Base-by-base conservation (phyloP, 169 alveolate genomes). In the Eimeria falciformis region DNA sequence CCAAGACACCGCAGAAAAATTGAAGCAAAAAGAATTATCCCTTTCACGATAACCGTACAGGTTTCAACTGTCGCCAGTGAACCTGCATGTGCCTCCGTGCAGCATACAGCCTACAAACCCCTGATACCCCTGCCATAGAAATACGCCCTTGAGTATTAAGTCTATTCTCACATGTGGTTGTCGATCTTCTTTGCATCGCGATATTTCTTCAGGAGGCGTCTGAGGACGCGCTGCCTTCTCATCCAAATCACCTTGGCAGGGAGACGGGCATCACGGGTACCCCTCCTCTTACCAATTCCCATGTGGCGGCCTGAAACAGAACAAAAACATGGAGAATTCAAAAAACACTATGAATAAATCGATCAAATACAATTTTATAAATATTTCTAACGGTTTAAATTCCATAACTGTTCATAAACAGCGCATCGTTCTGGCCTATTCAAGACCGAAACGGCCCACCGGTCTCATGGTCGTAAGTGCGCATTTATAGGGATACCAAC, bases 231-330 rank as follows among this genome's bases (percentile, higher is more conserved):
- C 97, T 98, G 98, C 75, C 99, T 98, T 91, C 99, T 96, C 97
- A 98, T 98, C 99, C 99, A 98, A 71, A 98, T 95, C 68, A 98
- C 97, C 97, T 99, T 99, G 53, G 95, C 95, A 47, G 99, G 99
- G 97, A 98, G 98, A 92, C 99, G 97, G 65, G 99, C 99, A 79
- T 98, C 98, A 93, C 96, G 95, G 81, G 99, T 96, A 94, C 99
- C 99, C 97, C 96, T 97, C 94, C 99, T 96, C 95, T 98, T 99
- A 92, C 99, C 99, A 62, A 96, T 95, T 71, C 99, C 99, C 93
- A 97, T 96, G 95, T 98, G 99, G 92, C 99, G 97, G 3, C 94
- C 91, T 9, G 21, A 21, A 69, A 25, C 17, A 65, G 77, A 65
- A 55, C 66, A 55, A 55, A 2, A 18, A 55, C 3, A 55, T 1